Base-by-base conservation (phyloP, 1,139 yeast species). In the Blastobotrys persicus region DNA sequence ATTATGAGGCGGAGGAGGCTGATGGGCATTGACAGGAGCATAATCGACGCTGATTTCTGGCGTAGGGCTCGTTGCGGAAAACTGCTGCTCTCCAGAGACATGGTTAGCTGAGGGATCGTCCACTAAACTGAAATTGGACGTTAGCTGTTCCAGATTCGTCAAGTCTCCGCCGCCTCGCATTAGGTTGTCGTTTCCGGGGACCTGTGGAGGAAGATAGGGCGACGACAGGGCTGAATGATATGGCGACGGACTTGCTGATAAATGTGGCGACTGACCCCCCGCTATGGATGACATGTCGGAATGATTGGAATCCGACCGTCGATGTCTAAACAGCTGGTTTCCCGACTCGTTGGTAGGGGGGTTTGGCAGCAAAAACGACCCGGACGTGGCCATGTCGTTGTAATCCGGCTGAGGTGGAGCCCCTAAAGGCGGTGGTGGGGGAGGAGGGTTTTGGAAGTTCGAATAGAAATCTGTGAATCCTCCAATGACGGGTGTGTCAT, bases 51-150 rank as follows among this genome's bases (percentile, higher is more conserved):
- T 47, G 33, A 50, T 50, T 32, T 48, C 51, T 4, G 53, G 53
- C 2, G 52, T 38, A 31, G 42, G 40, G 31, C 35, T 46, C 41
- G 20, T n/a, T 14, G 17, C 39, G 12, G 41, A 31, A 28, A 34
- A 18, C n/a, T n/a, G 23, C 33, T 34, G 31, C 17, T 43, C n/a
- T n/a, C n/a, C n/a, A n/a, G n/a, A n/a, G 18, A 40, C 33, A 44
- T 6, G 39, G 33, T 20, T n/a, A n/a, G n/a, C n/a, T n/a, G n/a
- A n/a, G n/a, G 48, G 46, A 18, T 41, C 39, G 32, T 55, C 59
- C 14, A 52, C 37, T 17, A 57, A 45, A n/a, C 51, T 52, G 45
- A 57, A 56, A 34, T 55, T 54, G 31, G 54, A 46, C n/a, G 59
- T 58, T 49, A 58, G 31, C 31, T 56, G 59, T 32, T 54, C 55